A percentile compares a stretch with the other conserved stretches of the same genome.
Conservation (phyloP, 176 grass and related monocot genomes). For the Coix lacrymajobi region DNA sequence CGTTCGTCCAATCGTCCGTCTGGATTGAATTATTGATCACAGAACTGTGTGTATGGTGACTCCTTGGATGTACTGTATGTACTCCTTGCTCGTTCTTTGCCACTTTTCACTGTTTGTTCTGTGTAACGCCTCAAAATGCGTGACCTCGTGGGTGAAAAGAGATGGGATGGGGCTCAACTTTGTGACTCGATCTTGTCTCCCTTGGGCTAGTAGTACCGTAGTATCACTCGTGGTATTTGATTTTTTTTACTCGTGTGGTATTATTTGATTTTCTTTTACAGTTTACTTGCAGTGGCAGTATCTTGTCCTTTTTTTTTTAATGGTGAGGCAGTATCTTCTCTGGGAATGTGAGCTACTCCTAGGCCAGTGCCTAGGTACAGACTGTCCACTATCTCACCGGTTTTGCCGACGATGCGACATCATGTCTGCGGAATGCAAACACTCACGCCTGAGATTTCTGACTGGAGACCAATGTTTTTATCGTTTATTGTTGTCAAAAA, state of each 20-base stretch:
- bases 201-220: neutral
- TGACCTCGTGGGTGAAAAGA: slow-evolving; percentile 26
- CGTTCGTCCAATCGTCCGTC: neutral
- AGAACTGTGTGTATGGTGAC: neutral
- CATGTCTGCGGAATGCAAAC: neutral
- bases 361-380: neutral
- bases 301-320: neutral
- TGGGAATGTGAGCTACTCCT: neutral
- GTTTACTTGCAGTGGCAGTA: neutral
- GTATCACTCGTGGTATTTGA: neutral
- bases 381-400: neutral
- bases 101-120: neutral
- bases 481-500: too few relatives aligned
- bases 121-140: slow-evolving; percentile 30
- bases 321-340: neutral
- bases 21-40: neutral
- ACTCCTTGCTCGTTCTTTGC: neutral
- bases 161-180: neutral
- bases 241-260: neutral
- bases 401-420: neutral
- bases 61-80: neutral
- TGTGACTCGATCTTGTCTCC: slow-evolving; percentile 12
- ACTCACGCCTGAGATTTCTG: neutral
- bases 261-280: neutral
- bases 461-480: neutral